Base-by-base conservation (phyloP, 2,329 filamentous ascomycete genomes). In the Cryphonectria naterciae region DNA sequence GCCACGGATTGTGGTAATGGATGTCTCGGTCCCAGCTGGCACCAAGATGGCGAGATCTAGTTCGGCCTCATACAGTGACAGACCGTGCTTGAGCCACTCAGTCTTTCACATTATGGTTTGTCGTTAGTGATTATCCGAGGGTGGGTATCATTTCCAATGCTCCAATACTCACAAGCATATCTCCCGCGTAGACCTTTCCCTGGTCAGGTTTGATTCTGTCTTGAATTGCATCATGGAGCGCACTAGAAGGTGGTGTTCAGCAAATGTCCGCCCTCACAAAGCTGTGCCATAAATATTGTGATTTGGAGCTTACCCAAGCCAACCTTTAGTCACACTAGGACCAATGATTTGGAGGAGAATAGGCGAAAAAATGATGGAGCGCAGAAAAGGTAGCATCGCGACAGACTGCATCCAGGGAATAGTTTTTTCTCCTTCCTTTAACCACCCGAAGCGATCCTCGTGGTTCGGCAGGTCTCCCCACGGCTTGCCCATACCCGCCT, bases 21-120 rank as follows among this genome's bases (percentile, higher is more conserved):
- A 85, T 15, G 84, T 86, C 72, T 87, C 85, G 2, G 84, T 83
- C 4, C 85, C 86, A 7, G 85, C 85, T 1, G 84, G 80, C 68
- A 72, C 41, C 25, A 49, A 13, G 17, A 70, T 41, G 11, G 56
- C 52, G 37, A 71, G 32, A 41, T 71, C 70, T 7, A 7, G 25
- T 56, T 69, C 70, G 39, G 61, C 64, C 25, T 66, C 22, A 4
- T 25, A 6, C 5, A 35, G 52, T 6, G 19, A 28, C 28, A 61
- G 32, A 1, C 67, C 67, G 1, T 62, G 52, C n/a, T 43, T 62
- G 39, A 74, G 60, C 69, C 68, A 69, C 43, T 73, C 65, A 2
- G 28, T 35, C 67, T 69, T 13, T 15, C 22, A 6, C 1, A n/a
- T 4, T 52, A 19, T 13, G 15, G 2, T 58, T 58, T 58, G 13